Percentiles rank a stretch among this genome's conserved stretches.
Conservation (phyloP, 148 eudicot genomes). For the Chenopodium quinoa region DNA sequence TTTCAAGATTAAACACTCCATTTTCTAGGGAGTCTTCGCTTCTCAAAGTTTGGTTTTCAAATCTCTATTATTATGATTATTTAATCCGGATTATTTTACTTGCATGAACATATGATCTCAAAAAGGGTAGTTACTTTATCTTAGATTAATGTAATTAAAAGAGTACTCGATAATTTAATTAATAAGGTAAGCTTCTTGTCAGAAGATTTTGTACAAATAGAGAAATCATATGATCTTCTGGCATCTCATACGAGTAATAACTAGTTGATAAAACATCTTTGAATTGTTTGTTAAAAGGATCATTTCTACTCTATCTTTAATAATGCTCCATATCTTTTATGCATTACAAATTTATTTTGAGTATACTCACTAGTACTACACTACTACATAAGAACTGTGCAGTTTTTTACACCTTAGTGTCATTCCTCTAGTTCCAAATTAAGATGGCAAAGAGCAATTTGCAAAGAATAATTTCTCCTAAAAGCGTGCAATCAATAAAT, state of each 20-base stretch:
- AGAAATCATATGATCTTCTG: background rate
- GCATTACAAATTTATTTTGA: no score
- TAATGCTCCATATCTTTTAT: no score
- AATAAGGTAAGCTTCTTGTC: background rate
- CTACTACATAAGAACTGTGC: background rate
- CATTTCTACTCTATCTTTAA: no score
- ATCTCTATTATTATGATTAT: conserved; percentile 3
- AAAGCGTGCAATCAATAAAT: no score
- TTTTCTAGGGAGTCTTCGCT: conserved; percentile 9
- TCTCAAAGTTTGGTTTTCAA: conserved; percentile 8
- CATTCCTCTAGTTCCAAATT: background rate
- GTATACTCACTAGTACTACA: no score
- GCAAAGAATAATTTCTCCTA: background rate
- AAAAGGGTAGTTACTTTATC: conserved; percentile 13
- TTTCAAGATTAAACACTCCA: conserved; percentile 1
- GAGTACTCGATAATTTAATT: background rate
- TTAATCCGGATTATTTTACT: background rate
- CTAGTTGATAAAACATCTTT: no score
- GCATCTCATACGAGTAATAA: no score
- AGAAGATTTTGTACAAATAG: background rate
- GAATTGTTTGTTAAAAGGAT: no score
- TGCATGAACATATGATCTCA: background rate
- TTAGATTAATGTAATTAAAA: background rate
- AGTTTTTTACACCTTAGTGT: background rate
- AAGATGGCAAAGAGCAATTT: background rate